Base-by-base conservation (phyloP, 179 eudicot species). In the Silene noctiflora region DNA sequence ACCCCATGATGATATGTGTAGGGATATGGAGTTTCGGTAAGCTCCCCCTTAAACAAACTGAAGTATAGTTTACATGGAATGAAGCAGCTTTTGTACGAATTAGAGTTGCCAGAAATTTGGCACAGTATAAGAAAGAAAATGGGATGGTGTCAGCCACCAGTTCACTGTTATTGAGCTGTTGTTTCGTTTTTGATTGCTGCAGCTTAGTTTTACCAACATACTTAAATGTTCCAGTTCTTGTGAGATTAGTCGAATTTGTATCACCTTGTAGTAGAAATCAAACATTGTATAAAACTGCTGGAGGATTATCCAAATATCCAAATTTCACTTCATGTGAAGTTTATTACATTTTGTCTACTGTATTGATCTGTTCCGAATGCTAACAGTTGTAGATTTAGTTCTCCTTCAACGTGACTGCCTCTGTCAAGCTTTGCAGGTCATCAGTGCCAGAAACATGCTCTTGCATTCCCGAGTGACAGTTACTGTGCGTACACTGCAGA, bases 81-180 rank as follows among this genome's bases (percentile, higher is more conserved):
- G 63, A 74, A 60, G 58, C 76, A 20, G 22, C 48, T 51, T 63
- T 39, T 65, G 72, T 81, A 67, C 74, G 78, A 35, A 58, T 2
- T 65, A 53, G 48, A 22, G 68, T 75, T 56, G 46, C 61, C 29
- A 39, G 31, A 56, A 71, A 29, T 31, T 70, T 76, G 69, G 53
- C 67, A 12, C 44, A 16, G 6, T 63, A 46, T 75, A 51, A 60
- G 53, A 48, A 69, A 3, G n/a, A 64, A 14, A 42, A 8, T 27
- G 4, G n/a, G 46, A 27, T 31, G 61, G 67, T 58, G 70, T 21
- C 61, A 17, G 5, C 73, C 20, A 53, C 58, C 4, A 13, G 9
- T 60, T 35, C 56, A 21, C 19, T 39, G 55, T 7, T 22, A 25
- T 53, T 77, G 27, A 42, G 55, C 48, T 72, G 70, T 39, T 67